Base-by-base conservation (phyloP, 164 flowering plant genomes). In the Umbellularia californica region DNA sequence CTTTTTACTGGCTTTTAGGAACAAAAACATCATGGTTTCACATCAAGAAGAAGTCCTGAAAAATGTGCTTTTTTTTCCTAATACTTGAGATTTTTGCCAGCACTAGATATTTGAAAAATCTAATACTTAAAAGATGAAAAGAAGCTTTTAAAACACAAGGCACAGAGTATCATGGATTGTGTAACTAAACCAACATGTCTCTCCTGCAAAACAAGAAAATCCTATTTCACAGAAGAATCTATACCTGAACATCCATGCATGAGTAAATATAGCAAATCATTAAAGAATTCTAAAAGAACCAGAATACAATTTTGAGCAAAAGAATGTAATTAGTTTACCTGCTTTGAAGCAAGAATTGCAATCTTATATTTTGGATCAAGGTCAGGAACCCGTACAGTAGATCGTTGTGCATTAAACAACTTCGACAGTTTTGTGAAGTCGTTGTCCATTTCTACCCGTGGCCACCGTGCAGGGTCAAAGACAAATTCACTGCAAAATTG, bases 291-390 rank as follows among this genome's bases (percentile, higher is more conserved):
- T 67, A 67, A 55, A 55, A 33, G 41, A 27, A 33, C 13, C 50
- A 33, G 35, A 15, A 28, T 33, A n/a, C 47, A 41, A 69, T n/a
- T 14, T 24, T 22, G n/a, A 14, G 71, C 10, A 47, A 12, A 64
- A 19, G 10, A 70, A 9, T 50, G 50, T 25, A 55, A 20, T 50
- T 2, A 67, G 24, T 20, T 2, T 50, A 90, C 98, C 95, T 90
- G 97, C 83, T 92, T 93, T 72, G 97, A 93, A 79, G 91, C 86
- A 80, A 95, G 86, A 75, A 95, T 75, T 24, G 92, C 94, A 80
- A 92, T 89, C 79, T 95, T 95, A 79, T 89, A 90, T 77, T 88
- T 95, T 75, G 95, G 96, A 74, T 93, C 99, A 33, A 86, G 66
- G 74, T 33, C 68, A 23, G 98, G 97, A 75, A 93, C 98, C 47